These are phyloP conservation scores for Prunus davidiana DNA, from an alignment of 306 rosid genomes.

Conservation along the genomic window DNA sequence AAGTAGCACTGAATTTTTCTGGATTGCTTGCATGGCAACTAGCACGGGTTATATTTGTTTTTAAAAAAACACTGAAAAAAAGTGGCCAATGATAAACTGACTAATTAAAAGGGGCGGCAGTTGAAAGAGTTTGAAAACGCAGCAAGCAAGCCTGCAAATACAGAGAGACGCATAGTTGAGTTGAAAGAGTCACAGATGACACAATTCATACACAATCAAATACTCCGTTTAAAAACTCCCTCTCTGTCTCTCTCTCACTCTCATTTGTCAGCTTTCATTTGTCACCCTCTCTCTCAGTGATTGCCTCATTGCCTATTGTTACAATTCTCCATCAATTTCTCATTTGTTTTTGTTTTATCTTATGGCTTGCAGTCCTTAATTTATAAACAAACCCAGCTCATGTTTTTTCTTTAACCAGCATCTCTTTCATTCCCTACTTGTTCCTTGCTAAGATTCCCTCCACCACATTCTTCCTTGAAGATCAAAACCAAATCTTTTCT, in stretches of 20 bases:
- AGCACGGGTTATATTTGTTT: no score
- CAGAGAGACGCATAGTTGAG: not conserved
- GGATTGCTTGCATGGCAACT: no score
- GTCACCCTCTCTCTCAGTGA: slow-evolving; percentile 20
- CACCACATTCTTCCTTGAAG: slow-evolving; percentile 1
- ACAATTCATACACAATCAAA: slow-evolving; percentile 5
- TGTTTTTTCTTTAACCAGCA: slow-evolving; percentile 37
- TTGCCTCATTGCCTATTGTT: slow-evolving; percentile 48
- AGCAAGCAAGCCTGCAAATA: slow-evolving; percentile 11
- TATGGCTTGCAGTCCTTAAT: slow-evolving; percentile 11
- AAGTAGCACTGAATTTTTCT: no score
- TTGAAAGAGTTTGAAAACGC: slow-evolving; percentile 20
- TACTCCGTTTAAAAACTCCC: slow-evolving; percentile 14
- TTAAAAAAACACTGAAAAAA: not conserved
- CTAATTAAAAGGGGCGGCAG: slow-evolving; percentile 22
- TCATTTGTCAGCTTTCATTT: slow-evolving; percentile 41
- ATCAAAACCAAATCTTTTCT: not conserved
- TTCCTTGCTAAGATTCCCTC: slow-evolving; percentile 24
- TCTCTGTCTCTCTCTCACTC: slow-evolving; percentile 1
- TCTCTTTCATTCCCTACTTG: slow-evolving; percentile 28
- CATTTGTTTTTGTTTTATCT: slow-evolving; percentile 20
- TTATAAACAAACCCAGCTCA: slow-evolving; percentile 20
- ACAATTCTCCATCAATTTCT: slow-evolving; percentile 12
- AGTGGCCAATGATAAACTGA: not conserved
- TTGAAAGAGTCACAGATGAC: slow-evolving; percentile 8